These are phyloP conservation scores for Coemansia sp. DNA, from an alignment of 192 early-diverging fungal genomes.

Conservation along the genomic window DNA sequence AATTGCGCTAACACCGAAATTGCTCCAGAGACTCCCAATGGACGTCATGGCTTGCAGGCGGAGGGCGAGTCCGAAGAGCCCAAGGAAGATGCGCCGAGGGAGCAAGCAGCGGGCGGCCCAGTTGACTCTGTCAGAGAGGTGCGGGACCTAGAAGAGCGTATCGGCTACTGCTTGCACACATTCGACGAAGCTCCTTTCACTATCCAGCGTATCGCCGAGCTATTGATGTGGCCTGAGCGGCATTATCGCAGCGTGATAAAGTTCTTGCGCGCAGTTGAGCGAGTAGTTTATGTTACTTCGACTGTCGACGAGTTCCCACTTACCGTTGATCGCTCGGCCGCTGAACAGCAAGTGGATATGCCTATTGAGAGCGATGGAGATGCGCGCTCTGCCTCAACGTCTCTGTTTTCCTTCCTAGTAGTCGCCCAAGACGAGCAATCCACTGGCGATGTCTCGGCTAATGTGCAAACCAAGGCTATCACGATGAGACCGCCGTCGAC, in stretches of 20 bases:
- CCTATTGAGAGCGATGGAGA: constrained; percentile 21
- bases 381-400: constrained; percentile 13
- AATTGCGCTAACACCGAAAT: not conserved
- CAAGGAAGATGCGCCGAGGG: not conserved
- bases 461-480: constrained; percentile 14
- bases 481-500: not conserved
- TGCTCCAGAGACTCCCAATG: not conserved
- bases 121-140: constrained; percentile 15
- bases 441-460: not conserved
- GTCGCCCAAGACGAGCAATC: constrained; percentile 15
- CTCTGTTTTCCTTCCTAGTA: constrained; percentile 29
- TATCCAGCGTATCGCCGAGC: constrained; percentile 52
- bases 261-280: constrained; percentile 48
- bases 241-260: constrained; percentile 49
- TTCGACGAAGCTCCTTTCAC: constrained; percentile 56
- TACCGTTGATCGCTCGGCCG: not conserved
- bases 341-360: not conserved
- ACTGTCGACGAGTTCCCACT: constrained; percentile 52
- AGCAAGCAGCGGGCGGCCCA: not conserved
- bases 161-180: constrained; percentile 42
- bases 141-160: constrained; percentile 42
- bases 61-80: not conserved
- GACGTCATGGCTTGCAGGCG: not conserved
- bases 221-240: constrained; percentile 42
- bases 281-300: constrained; percentile 51